Evolutionary conservation across 495 filamentous ascomycete species (phyloP).

Genomic region (Cercophora samala): DNA sequence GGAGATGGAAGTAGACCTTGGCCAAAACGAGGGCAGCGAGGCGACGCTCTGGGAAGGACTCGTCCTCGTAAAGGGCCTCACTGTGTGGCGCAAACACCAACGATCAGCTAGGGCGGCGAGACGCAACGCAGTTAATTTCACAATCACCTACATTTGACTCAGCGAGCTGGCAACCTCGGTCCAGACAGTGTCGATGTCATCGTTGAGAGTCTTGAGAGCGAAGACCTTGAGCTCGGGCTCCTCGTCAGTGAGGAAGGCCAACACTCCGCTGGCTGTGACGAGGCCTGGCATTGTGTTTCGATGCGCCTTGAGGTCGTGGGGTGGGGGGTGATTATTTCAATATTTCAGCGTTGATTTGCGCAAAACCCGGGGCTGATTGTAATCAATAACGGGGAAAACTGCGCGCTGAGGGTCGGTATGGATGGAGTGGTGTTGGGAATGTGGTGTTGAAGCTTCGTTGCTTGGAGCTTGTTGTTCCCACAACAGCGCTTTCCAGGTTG

Average conservation of each 20-base stretch:
- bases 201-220: conserved; percentile 88
- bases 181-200: conserved; percentile 94
- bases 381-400: too few relatives aligned
- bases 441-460: neutral
- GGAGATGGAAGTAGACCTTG: conserved; percentile 98
- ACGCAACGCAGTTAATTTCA: neutral
- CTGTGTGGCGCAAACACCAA: conserved; percentile 42
- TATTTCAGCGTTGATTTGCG: conserved; percentile 12
- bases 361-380: neutral
- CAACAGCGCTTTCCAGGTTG: neutral
- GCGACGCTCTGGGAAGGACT: conserved; percentile 87
- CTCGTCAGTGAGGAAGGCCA: conserved; percentile 93
- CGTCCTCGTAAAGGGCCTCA: conserved; percentile 96
- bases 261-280: conserved; percentile 87
- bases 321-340: neutral
- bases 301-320: conserved; percentile 6
- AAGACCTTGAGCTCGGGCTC: conserved; percentile 90
- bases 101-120: conserved; percentile 18
- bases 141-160: conserved; percentile 76
- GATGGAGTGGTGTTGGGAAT: neutral
- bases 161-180: conserved; percentile 90
- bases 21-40: conserved; percentile 91
- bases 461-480: neutral
- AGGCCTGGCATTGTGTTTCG: conserved; percentile 80
- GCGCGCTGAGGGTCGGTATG: neutral